These are phyloP conservation scores for Inga oerstediana DNA, from an alignment of 306 rosid genomes.

Conservation along the genomic window DNA sequence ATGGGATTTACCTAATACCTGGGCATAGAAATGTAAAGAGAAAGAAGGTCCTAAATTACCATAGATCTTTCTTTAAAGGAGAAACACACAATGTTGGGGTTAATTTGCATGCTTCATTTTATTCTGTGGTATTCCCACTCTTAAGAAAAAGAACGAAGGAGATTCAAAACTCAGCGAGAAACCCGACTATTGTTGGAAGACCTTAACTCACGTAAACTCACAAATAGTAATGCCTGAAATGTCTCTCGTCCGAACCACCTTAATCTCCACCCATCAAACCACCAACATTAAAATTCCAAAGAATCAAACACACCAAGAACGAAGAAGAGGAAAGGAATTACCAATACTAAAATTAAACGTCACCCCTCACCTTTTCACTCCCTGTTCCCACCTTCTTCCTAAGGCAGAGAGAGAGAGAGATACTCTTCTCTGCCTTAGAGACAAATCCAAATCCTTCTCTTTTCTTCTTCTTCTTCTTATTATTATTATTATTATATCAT, in stretches of 20 bases:
- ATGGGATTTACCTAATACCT: too few relatives aligned
- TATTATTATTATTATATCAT: not conserved
- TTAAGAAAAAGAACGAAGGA: conserved; percentile 29
- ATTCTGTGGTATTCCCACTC: conserved; percentile 7
- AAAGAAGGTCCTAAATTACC: not conserved
- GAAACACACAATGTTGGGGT: not conserved
- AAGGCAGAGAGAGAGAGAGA: conserved; percentile 69
- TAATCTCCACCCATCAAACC: conserved; percentile 10
- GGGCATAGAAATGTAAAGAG: too few relatives aligned
- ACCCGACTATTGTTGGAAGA: conserved; percentile 35
- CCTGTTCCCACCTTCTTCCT: conserved; percentile 38
- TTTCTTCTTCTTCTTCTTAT: not conserved
- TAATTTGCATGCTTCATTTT: not conserved
- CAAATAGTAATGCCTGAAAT: conserved; percentile 57
- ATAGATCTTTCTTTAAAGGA: not conserved
- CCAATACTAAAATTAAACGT: not conserved
- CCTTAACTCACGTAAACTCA: conserved; percentile 35
- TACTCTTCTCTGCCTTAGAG: conserved; percentile 76
- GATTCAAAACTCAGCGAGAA: conserved; percentile 37
- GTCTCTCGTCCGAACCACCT: conserved; percentile 53
- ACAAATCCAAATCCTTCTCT: not conserved
- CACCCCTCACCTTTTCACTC: conserved; percentile 22
- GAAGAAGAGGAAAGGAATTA: conserved; percentile 22
- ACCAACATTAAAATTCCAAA: conserved; percentile 24
- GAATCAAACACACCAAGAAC: not conserved